Evolutionary conservation across 148 eudicot genomes (phyloP).

Genomic region (Spergularia marina): DNA sequence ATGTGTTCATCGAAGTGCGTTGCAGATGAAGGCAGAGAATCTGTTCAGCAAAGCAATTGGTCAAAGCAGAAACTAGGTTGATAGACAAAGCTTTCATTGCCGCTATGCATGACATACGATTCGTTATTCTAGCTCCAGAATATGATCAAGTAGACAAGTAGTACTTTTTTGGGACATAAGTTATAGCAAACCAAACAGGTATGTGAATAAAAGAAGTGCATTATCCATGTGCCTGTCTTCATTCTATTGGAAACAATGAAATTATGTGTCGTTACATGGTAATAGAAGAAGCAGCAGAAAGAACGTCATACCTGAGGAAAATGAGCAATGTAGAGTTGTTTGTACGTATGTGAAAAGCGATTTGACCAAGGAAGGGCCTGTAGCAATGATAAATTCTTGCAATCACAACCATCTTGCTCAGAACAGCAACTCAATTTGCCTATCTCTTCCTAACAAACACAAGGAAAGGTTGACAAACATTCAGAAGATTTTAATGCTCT

Average conservation of each 20-base stretch:
- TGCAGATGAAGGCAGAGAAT: constrained; percentile 86
- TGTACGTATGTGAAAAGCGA: constrained; percentile 59
- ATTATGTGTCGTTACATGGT: background rate
- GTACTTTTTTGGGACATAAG: background rate
- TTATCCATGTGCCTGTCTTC: background rate
- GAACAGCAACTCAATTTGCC: constrained; percentile 52
- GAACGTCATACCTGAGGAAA: constrained; percentile 67
- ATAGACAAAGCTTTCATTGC: no score
- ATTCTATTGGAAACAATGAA: background rate
- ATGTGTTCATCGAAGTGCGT: constrained; percentile 63
- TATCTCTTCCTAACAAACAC: constrained; percentile 50
- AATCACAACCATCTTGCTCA: constrained; percentile 65
- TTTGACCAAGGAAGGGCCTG: constrained; percentile 72
- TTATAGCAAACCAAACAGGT: background rate
- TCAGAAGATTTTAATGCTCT: background rate
- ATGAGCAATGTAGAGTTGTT: constrained; percentile 60
- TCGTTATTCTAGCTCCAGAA: background rate
- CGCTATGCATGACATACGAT: background rate
- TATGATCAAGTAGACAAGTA: background rate
- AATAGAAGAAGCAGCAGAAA: constrained; percentile 8
- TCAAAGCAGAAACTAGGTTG: background rate
- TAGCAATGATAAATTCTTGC: constrained; percentile 57
- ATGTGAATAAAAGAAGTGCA: background rate
- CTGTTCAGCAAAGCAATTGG: constrained; percentile 34
- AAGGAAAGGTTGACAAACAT: constrained; percentile 14